Percentiles rank a stretch among this genome's conserved stretches.
Evolutionary conservation across 495 filamentous ascomycete genomes (phyloP).

Genomic region (Thozetella sp.): DNA sequence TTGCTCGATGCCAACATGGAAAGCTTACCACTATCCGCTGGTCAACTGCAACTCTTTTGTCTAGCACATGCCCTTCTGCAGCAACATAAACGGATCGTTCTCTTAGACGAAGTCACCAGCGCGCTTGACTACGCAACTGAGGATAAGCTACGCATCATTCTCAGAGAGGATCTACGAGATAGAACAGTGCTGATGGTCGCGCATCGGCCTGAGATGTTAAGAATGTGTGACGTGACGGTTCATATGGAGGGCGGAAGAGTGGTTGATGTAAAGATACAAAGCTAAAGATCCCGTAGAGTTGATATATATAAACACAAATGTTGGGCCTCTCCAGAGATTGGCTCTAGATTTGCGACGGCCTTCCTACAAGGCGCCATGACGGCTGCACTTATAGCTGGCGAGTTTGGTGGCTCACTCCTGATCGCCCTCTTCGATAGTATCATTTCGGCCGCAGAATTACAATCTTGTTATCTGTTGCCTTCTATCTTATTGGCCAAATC

Average conservation of each 20-base stretch:
- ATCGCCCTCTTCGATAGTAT: too few species aligned
- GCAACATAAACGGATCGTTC: background rate
- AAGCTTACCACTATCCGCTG: background rate
- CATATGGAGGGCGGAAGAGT: background rate
- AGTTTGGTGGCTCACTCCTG: too few species aligned
- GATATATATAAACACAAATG: too few species aligned
- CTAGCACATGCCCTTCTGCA: background rate
- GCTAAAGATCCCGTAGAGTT: too few species aligned
- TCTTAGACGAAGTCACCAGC: background rate
- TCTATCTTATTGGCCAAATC: too few species aligned
- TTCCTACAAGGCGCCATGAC: too few species aligned
- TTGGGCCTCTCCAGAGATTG: too few species aligned
- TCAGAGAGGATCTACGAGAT: background rate
- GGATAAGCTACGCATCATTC: background rate
- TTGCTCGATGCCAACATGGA: background rate
- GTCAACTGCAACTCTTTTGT: conserved; percentile 1
- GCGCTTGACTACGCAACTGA: background rate
- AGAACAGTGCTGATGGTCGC: background rate
- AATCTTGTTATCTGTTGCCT: too few species aligned
- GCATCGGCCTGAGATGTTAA: background rate
- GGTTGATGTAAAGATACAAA: too few species aligned
- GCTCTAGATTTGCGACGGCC: too few species aligned
- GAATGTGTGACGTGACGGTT: background rate
- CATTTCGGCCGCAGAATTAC: too few species aligned
- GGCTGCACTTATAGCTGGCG: too few species aligned